Base-by-base conservation (phyloP, 345 rosid species). In the Lepidium didymum region DNA sequence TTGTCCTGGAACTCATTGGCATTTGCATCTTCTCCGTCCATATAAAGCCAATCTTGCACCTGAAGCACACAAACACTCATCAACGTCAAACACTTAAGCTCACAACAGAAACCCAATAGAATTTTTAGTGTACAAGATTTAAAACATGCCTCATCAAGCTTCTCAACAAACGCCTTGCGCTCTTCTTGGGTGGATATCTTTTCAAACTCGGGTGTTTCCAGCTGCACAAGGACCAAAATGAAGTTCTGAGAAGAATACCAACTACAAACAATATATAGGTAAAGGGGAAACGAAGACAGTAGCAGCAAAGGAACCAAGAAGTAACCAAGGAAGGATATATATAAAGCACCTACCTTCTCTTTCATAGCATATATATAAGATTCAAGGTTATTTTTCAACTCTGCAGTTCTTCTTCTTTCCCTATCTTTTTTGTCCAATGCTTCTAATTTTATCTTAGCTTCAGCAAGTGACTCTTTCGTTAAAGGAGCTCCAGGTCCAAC, bases 1-100 rank as follows among this genome's bases (percentile, higher is more conserved):
- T 71, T 82, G 38, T 84, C 82, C 75, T 85, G 79, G 64, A 88
- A 95, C 85, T 86, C 86, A 14, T 78, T 62, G 25, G 94, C 97
- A 38, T 82, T 77, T 55, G 96, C 96, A 85, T 95, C 98, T 61
- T 87, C 99, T 13, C 98, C 99, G 18, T 95, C 99, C 67, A 84
- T 89, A 66, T 95, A 95, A 37, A 95, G 84, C 99, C 99, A 95
- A 13, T 95, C 98, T 84, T 95, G 96, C 69, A 81, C 96, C 99
- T 91, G 80, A 68, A 78, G 59, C 11, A 69, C 25, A 66, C 31
- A 68, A n/a, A 73, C 16, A 37, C 19, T 29, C 35, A 10, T 13
- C 40, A 62, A 10, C 13, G 29, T 55, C 64, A 47, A 52, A 71
- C 56, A 13, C 35, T 67, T 44, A 42, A 33, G 35, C 42, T 67